Percentiles rank a stretch among this genome's conserved stretches.
Evolutionary conservation across 2,329 filamentous ascomycete genomes (phyloP).

Genomic region (Fusarium sp.): DNA sequence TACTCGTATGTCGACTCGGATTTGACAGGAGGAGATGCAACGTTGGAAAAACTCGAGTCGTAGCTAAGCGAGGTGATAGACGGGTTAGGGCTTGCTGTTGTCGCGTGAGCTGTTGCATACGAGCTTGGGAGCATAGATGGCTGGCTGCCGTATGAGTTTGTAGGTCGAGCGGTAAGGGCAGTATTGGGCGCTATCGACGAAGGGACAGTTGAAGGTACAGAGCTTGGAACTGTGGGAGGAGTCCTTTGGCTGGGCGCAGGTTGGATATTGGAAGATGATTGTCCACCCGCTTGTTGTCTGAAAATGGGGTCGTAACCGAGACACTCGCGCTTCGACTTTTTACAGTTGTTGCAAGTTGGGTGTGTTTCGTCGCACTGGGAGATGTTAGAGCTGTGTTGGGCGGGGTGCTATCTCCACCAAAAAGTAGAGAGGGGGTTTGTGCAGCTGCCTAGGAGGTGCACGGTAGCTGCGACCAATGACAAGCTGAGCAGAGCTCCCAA

Average conservation of each 20-base stretch:
- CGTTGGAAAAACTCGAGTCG: slow-evolving; percentile 47
- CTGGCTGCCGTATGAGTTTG: slow-evolving; percentile 58
- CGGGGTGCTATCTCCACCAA: slow-evolving; percentile 34
- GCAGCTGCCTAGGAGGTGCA: slow-evolving; percentile 18
- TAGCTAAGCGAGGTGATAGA: slow-evolving; percentile 45
- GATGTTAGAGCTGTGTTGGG: slow-evolving; percentile 40
- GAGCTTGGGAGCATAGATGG: slow-evolving; percentile 55
- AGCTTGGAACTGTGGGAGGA: slow-evolving; percentile 46
- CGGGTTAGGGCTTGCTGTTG: slow-evolving; percentile 46
- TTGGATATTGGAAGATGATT: slow-evolving; percentile 69
- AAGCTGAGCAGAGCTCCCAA: slow-evolving; percentile 24
- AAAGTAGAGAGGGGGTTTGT: slow-evolving; percentile 19
- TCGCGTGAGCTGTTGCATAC: slow-evolving; percentile 51
- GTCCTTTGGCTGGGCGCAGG: slow-evolving; percentile 47
- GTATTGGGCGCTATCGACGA: slow-evolving; percentile 40
- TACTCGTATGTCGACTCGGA: slow-evolving; percentile 62
- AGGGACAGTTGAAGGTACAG: slow-evolving; percentile 39
- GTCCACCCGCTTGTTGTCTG: slow-evolving; percentile 77
- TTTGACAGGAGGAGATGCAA: slow-evolving; percentile 48
- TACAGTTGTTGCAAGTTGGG: slow-evolving; percentile 89
- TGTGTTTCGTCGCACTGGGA: slow-evolving; percentile 89
- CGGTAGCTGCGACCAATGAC: slow-evolving; percentile 23
- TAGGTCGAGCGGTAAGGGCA: slow-evolving; percentile 39
- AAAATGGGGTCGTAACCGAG: slow-evolving; percentile 89
- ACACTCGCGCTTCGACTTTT: slow-evolving; percentile 88